Base-by-base conservation (phyloP, 306 rosid species). In the Ormosia semicastrata region DNA sequence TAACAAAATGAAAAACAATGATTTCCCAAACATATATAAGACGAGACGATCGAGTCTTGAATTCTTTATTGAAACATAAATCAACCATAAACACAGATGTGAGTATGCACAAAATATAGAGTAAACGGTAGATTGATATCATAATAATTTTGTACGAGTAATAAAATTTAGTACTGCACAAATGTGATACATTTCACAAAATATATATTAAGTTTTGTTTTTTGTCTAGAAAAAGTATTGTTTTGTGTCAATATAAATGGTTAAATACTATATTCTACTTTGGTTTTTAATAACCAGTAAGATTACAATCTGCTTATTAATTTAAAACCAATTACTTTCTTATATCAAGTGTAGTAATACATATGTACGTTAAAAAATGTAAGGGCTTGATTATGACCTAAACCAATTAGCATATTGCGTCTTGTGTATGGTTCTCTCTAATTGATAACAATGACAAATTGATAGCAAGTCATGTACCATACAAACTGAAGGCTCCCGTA, bases 381-480 rank as follows among this genome's bases (percentile, higher is more conserved):
- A 11, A 63, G 62, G 12, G 63, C 34, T 58, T 46, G 71, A 60
- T 44, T 13, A 46, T 30, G 58, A 60, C 60, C 7, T 52, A n/a
- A 66, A 52, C 53, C 54, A 65, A 39, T 52, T 10, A 50, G 9
- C 74, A 66, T 13, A 47, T 7, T 73, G 44, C 41, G 40, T 30
- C 29, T 24, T 64, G 37, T 15, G 41, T 43, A 44, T 59, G 70
- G 33, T 47, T 64, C 24, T 63, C 24, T 53, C 53, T 58, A 44
- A n/a, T 60, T 34, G 39, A 54, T 14, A 9, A 67, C 13, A 52
- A 56, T 9, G 75, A 77, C 43, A 52, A 36, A 65, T 41, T 37
- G 43, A 58, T 60, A 34, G 36, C 17, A 32, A 71, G 14, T 70
- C 84, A 69, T 69, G 62, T 62, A 62, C 78, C 73, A 71, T 50